Base-by-base conservation (phyloP, 208 protist genomes). In the Leishmania guyanensis region DNA sequence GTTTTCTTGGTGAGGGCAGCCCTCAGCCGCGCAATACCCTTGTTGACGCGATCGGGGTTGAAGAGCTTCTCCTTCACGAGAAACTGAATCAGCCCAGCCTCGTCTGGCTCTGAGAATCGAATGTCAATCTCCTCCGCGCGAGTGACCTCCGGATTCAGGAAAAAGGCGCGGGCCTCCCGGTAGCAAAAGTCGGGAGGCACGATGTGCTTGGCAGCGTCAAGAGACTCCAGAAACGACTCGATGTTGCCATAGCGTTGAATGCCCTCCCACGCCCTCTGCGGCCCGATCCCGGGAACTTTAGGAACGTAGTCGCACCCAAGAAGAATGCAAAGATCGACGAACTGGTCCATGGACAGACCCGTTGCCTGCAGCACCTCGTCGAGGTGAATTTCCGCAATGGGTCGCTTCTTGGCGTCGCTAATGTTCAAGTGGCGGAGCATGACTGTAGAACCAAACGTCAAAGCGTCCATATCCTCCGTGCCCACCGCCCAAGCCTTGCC, bases 391-490 rank as follows among this genome's bases (percentile, higher is more conserved):
- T 99, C 97, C 16, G 92, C 79, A 78, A 99, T 99, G 29, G 98
- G 97, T 62, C 97, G 91, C 83, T 99, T 99, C 64, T 98, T 98
- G 16, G 97, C 94, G 43, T 99, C 98, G 76, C 94, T 96, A 62
- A 95, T 96, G 76, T 97, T 99, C 50, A 99, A 74, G 86, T 99
- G 95, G 36, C 99, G 93, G 3, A 99, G 83, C 81, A 99, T 91
- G 48, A 99, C 88, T 9, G 90, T 90, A 0, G 98, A 91, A 20
- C 98, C 99, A 86, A 99, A 99, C 2, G 99, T 99, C 3, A 99
- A 94, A 17, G 99, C 93, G 85, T 99, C 99, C 99, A 99, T 99
- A 89, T 99, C 99, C 88, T 99, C 99, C 26, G 99, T 99, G 14
- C 92, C 99, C 6, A 99, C 99, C 0, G 98, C 99, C 93, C 93